Conservation (phyloP, 1,139 yeast genomes). For the Trichomonascaceae sp. region DNA sequence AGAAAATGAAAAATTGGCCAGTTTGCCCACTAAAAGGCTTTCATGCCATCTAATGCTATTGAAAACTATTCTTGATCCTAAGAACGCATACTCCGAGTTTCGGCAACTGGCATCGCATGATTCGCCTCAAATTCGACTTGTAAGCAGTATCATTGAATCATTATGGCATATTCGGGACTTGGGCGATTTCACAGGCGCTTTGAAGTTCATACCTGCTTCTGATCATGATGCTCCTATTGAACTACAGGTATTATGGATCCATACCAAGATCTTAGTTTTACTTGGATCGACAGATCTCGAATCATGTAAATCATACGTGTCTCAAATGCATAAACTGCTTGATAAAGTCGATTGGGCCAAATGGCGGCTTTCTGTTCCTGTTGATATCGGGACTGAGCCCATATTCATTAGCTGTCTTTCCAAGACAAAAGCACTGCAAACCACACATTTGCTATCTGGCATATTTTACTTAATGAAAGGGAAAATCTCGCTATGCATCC, state of each 20-base stretch:
- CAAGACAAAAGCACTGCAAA: constrained; percentile 3
- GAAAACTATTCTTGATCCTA: constrained; percentile 4
- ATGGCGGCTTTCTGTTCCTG: constrained; percentile 4
- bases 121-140: not conserved
- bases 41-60: not conserved
- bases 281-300: constrained; percentile 1
- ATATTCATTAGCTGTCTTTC: not conserved
- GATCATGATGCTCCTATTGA: not conserved
- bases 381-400: not conserved
- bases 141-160: not conserved
- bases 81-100: not conserved
- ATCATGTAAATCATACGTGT: not conserved
- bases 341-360: constrained; percentile 7
- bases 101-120: not conserved
- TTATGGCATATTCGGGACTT: constrained; percentile 4
- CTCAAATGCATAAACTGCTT: constrained; percentile 1
- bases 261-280: not conserved
- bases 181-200: constrained; percentile 1
- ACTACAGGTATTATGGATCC: constrained; percentile 3
- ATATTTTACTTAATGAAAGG: constrained; percentile 6
- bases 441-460: constrained; percentile 6
- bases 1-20: not conserved
- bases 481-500: constrained; percentile 1
- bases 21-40: not conserved
- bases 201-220: not conserved